A percentile compares a stretch with the other conserved stretches of the same genome.
Evolutionary conservation across 768 basidiomycete genomes (phyloP).

Genomic region (Hericium erinaceus): DNA sequence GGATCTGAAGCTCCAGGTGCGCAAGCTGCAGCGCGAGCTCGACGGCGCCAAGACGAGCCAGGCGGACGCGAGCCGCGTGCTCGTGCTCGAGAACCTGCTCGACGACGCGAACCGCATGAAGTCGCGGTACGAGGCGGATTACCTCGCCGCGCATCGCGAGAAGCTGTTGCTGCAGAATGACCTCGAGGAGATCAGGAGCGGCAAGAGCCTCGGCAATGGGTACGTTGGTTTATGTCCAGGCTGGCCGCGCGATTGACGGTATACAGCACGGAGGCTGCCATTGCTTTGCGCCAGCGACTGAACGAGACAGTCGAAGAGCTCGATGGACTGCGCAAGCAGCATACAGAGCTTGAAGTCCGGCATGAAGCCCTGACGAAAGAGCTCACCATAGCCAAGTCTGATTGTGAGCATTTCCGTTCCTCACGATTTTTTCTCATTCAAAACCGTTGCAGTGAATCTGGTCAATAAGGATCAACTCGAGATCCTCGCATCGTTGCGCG

Average conservation of each 20-base stretch:
- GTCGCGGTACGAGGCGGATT: slow-evolving; percentile 80
- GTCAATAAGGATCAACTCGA: slow-evolving; percentile 93
- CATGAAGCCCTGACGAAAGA: slow-evolving; percentile 55
- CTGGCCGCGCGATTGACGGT: background rate
- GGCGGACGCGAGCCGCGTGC: slow-evolving; percentile 61
- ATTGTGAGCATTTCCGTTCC: slow-evolving; percentile 44
- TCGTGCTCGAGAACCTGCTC: slow-evolving; percentile 86
- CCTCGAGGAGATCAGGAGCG: slow-evolving; percentile 82
- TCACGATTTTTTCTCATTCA: slow-evolving; percentile 3
- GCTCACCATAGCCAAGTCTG: slow-evolving; percentile 76
- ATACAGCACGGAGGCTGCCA: slow-evolving; percentile 70
- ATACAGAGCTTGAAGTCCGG: slow-evolving; percentile 63
- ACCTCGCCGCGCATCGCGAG: slow-evolving; percentile 75
- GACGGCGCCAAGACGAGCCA: slow-evolving; percentile 65
- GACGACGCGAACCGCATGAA: slow-evolving; percentile 91
- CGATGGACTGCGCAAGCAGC: slow-evolving; percentile 57
- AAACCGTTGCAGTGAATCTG: slow-evolving; percentile 58
- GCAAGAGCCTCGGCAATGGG: slow-evolving; percentile 80
- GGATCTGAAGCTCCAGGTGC: slow-evolving; percentile 81
- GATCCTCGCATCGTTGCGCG: slow-evolving; percentile 75
- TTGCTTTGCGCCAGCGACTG: slow-evolving; percentile 79
- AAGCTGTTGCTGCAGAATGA: slow-evolving; percentile 72
- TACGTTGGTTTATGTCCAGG: slow-evolving; percentile 24
- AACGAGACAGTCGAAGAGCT: slow-evolving; percentile 83
- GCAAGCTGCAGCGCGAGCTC: slow-evolving; percentile 73